Conservation (phyloP, 2,329 filamentous ascomycete species). For the Ustilaginoidea virens region DNA sequence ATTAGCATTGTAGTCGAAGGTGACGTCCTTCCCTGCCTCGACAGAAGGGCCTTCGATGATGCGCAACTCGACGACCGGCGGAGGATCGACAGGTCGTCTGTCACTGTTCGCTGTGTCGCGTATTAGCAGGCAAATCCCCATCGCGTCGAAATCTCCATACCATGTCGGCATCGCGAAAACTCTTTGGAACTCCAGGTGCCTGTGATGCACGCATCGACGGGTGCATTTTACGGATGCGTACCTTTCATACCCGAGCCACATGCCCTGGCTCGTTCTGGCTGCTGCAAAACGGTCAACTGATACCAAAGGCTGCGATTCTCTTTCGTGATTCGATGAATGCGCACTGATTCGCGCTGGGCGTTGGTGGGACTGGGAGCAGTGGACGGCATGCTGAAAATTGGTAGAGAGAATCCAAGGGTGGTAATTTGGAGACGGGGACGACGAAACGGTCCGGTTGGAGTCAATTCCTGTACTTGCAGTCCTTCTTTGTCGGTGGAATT, state of each 20-base stretch:
- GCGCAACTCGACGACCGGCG: constrained; percentile 81
- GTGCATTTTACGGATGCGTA: constrained; percentile 27
- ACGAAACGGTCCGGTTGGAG: too few relatives aligned
- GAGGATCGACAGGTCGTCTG: constrained; percentile 82
- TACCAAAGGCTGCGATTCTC: constrained; percentile 70
- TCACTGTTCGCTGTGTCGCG: constrained; percentile 34
- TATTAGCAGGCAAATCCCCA: constrained; percentile 7
- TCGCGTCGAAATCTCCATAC: neutral
- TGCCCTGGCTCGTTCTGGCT: constrained; percentile 84
- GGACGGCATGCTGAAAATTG: constrained; percentile 20
- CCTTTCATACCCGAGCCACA: constrained; percentile 94
- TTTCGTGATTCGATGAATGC: constrained; percentile 39
- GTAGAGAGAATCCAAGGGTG: too few relatives aligned
- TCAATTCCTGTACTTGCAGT: too few relatives aligned
- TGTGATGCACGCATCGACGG: neutral
- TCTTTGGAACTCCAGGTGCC: neutral
- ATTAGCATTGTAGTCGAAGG: constrained; percentile 86
- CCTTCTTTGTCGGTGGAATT: too few relatives aligned
- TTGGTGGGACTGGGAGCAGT: constrained; percentile 14
- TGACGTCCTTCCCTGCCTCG: constrained; percentile 52
- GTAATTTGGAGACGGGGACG: too few relatives aligned
- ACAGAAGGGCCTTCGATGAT: constrained; percentile 61
- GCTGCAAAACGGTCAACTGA: constrained; percentile 72
- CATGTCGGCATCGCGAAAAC: too few relatives aligned
- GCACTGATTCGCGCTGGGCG: constrained; percentile 19